phyloP scores from a whole-genome alignment of 352 stramenopile genomes.

The Phytophthora tentaculata region DNA sequence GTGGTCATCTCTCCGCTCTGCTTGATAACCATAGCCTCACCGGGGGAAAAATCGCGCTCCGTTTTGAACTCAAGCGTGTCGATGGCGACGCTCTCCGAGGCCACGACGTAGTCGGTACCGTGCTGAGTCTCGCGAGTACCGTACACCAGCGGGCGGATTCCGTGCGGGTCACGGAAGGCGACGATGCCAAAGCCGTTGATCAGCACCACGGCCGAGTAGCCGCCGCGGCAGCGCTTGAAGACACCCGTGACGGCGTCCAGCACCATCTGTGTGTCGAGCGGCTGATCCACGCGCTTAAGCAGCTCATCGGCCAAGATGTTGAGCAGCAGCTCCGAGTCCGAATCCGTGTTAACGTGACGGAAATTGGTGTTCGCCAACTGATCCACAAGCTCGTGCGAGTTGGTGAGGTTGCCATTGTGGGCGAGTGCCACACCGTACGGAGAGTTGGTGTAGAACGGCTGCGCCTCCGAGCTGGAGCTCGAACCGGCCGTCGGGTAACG shows the following conservation, averaged over 20 bases:
- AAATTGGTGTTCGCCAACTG: constrained; percentile 93
- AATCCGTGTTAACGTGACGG: constrained; percentile 98
- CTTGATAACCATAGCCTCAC: constrained; percentile 97
- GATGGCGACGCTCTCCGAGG: constrained; percentile 98
- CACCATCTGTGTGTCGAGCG: constrained; percentile 81
- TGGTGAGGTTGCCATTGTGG: constrained; percentile 99
- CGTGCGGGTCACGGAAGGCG: constrained; percentile 98
- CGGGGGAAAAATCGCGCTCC: constrained; percentile 94
- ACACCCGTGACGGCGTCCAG: constrained; percentile 92
- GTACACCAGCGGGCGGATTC: constrained; percentile 97
- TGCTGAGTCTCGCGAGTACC: constrained; percentile 86
- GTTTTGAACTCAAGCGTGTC: constrained; percentile 98
- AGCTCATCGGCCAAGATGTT: constrained; percentile 99
- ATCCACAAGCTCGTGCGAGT: constrained; percentile 95
- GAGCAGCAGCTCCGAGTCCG: constrained; percentile 98
- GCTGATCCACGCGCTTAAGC: constrained; percentile 74
- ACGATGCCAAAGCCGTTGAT: constrained; percentile 98
- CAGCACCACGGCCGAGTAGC: constrained; percentile 96
- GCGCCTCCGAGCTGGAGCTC: constrained; percentile 90
- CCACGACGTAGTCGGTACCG: constrained; percentile 94
- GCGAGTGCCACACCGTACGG: constrained; percentile 98
- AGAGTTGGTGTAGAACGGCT: constrained; percentile 99
- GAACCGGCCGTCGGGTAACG: constrained; percentile 98
- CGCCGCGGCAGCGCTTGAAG: constrained; percentile 96
- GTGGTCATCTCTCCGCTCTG: constrained; percentile 87